Conservation (phyloP, 129 eudicot species). For the Helichrysum umbraculigerum region DNA sequence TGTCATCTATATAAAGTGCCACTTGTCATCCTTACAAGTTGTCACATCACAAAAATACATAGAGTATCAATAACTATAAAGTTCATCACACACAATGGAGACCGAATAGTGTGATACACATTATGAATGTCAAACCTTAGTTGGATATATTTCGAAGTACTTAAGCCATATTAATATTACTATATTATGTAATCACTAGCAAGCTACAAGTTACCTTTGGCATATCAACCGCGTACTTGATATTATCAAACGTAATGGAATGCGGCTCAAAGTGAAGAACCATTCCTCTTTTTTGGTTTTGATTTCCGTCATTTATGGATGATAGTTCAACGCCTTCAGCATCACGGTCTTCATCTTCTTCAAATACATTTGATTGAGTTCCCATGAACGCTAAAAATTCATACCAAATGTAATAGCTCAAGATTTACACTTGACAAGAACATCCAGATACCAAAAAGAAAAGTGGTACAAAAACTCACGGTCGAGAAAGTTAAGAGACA, state of each 20-base stretch:
- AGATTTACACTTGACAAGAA: not conserved
- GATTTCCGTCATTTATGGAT: conserved; percentile 18
- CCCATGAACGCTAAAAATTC: conserved; percentile 47
- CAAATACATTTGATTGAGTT: conserved; percentile 46
- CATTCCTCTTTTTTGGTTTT: conserved; percentile 52
- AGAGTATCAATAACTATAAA: too few species aligned
- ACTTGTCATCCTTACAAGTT: too few species aligned
- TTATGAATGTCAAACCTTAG: too few species aligned
- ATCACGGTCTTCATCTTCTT: conserved; percentile 13
- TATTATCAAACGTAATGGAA: conserved; percentile 69
- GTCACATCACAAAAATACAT: too few species aligned
- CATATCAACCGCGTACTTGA: conserved; percentile 83
- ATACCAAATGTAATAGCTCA: not conserved
- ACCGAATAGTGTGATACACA: too few species aligned
- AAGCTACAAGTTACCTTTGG: conserved; percentile 51
- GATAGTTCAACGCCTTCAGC: conserved; percentile 22
- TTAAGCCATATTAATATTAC: too few species aligned
- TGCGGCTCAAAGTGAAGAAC: conserved; percentile 83
- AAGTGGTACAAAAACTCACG: conserved; percentile 41
- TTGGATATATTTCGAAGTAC: too few species aligned
- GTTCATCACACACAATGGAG: too few species aligned
- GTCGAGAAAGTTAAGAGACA: conserved; percentile 56
- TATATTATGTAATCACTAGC: not conserved
- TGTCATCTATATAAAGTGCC: too few species aligned
- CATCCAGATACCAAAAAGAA: not conserved